These are phyloP conservation scores for Cutaneotrichosporon daszewskae DNA, from an alignment of 1,284 basidiomycete genomes.

Conservation along the genomic window DNA sequence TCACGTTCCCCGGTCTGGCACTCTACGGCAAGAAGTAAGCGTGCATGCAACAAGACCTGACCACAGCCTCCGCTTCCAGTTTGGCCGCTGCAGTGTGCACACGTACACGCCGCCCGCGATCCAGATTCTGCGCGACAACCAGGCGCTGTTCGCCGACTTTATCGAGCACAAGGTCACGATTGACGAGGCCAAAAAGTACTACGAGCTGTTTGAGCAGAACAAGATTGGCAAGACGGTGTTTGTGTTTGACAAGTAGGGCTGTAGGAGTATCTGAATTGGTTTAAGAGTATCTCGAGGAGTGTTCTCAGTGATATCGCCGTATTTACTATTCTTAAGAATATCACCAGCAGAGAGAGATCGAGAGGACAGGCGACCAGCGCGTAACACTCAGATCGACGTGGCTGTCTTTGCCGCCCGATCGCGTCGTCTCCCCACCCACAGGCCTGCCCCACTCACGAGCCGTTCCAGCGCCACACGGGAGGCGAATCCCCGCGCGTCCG, in stretches of 20 bases:
- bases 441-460: too few relatives aligned
- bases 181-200: constrained; percentile 43
- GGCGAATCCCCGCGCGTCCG: too few relatives aligned
- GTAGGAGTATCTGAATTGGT: neutral
- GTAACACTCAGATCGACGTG: too few relatives aligned
- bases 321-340: too few relatives aligned
- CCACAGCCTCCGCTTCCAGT: constrained; percentile 29
- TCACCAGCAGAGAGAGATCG: too few relatives aligned
- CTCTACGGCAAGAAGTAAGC: constrained; percentile 69
- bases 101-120: constrained; percentile 69
- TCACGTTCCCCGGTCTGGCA: constrained; percentile 48
- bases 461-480: too few relatives aligned
- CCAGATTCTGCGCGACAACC: constrained; percentile 54
- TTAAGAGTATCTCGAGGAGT: too few relatives aligned
- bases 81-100: constrained; percentile 77
- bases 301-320: too few relatives aligned
- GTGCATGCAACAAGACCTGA: neutral
- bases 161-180: constrained; percentile 40
- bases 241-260: constrained; percentile 10
- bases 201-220: constrained; percentile 41
- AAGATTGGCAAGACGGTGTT: constrained; percentile 46
- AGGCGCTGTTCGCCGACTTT: constrained; percentile 39
- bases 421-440: too few relatives aligned
- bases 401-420: too few relatives aligned
- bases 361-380: too few relatives aligned